Evolutionary conservation across 495 filamentous ascomycete species (phyloP).

Genomic region (Xylaria palmicola): DNA sequence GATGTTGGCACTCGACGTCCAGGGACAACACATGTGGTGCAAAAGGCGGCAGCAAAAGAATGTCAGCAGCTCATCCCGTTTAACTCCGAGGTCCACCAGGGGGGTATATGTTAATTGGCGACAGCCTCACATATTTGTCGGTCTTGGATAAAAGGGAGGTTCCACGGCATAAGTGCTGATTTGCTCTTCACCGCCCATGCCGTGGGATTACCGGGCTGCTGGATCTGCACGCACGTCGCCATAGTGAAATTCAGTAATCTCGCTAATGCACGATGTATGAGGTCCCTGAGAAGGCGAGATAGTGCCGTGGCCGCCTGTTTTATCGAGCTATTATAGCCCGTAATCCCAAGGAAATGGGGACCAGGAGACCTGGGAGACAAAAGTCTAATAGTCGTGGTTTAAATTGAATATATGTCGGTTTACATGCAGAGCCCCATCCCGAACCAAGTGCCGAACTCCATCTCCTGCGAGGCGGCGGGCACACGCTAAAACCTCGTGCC

Average conservation of each 20-base stretch:
- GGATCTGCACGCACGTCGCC: background rate
- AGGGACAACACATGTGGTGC: background rate
- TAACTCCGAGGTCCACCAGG: background rate
- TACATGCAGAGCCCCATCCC: background rate
- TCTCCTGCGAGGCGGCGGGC: background rate
- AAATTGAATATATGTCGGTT: conserved; percentile 3
- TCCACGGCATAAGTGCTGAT: conserved; percentile 12
- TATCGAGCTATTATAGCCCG: too few species aligned
- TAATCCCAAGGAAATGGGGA: background rate
- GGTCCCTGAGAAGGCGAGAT: too few species aligned
- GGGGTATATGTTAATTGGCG: background rate
- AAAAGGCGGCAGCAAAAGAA: background rate
- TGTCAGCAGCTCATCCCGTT: background rate
- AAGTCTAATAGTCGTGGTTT: background rate
- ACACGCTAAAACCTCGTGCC: conserved; percentile 1
- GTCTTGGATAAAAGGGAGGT: background rate
- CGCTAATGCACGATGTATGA: background rate
- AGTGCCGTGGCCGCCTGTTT: background rate
- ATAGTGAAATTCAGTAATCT: background rate
- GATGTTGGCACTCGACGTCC: background rate
- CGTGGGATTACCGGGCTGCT: background rate
- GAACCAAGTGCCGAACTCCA: conserved; percentile 5
- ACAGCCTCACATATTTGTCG: background rate
- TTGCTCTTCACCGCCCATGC: conserved; percentile 8
- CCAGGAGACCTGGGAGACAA: background rate